Evolutionary conservation across 2,329 filamentous ascomycete genomes (phyloP).

Genomic region (Neurospora sp.): DNA sequence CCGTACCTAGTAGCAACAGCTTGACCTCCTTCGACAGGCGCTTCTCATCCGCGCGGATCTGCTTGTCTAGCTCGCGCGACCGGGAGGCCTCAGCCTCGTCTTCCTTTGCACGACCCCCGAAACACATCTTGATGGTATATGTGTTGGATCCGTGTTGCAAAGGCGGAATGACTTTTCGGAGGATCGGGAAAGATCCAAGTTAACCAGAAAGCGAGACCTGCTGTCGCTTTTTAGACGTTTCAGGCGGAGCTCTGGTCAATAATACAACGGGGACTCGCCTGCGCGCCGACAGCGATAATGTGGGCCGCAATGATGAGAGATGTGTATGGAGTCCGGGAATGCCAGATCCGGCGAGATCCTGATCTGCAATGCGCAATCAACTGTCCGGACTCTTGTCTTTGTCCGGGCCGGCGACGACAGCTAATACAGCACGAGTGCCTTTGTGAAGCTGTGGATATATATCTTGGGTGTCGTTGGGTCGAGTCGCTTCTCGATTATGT

Average conservation of each 20-base stretch:
- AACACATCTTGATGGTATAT: constrained; percentile 45
- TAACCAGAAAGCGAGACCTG: not conserved
- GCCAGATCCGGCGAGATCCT: not conserved
- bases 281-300: not conserved
- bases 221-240: not conserved
- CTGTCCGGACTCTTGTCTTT: not conserved
- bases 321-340: not conserved
- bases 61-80: constrained; percentile 73
- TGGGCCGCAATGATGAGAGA: not conserved
- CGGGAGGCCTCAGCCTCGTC: constrained; percentile 41
- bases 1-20: constrained; percentile 77
- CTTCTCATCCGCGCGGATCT: constrained; percentile 81
- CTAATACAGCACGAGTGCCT: not conserved
- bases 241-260: not conserved
- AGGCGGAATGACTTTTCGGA: not conserved
- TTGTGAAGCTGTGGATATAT: not conserved
- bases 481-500: not conserved
- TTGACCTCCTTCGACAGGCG: constrained; percentile 80
- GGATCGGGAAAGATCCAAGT: not conserved
- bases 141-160: not conserved
- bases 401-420: not conserved
- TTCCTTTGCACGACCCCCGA: constrained; percentile 44
- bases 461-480: not conserved
- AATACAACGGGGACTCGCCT: not conserved
- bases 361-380: not conserved